A percentile compares a stretch with the other conserved stretches of the same genome.
Evolutionary conservation across 768 basidiomycete species (phyloP).

Genomic region (Suillus americanus): DNA sequence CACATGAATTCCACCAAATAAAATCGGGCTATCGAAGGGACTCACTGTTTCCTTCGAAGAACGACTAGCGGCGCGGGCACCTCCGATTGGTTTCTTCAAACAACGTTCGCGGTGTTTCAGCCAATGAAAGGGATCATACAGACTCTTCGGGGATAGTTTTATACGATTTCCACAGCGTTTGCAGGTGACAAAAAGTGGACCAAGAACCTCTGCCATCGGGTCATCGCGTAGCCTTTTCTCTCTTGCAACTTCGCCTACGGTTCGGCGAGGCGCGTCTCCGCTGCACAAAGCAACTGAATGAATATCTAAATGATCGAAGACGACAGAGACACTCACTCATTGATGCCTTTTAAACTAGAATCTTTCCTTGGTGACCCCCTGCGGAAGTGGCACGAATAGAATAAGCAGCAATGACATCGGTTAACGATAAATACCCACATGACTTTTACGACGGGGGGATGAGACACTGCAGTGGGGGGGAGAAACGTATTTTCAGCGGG

Average conservation of each 20-base stretch:
- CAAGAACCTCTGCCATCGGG: constrained; percentile 50
- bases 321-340: constrained; percentile 19
- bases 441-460: not conserved
- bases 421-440: constrained; percentile 3
- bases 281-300: constrained; percentile 17
- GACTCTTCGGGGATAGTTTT: constrained; percentile 67
- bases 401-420: constrained; percentile 8
- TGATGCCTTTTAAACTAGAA: constrained; percentile 19
- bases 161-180: constrained; percentile 54
- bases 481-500: not conserved
- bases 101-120: constrained; percentile 61
- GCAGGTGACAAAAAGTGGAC: constrained; percentile 54
- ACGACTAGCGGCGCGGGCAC: constrained; percentile 15
- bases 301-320: constrained; percentile 5
- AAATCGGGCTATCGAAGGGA: not conserved
- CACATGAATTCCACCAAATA: not conserved
- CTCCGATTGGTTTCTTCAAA: constrained; percentile 41
- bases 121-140: constrained; percentile 70
- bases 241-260: constrained; percentile 45
- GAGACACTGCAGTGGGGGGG: constrained; percentile 2
- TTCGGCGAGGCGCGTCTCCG: constrained; percentile 31
- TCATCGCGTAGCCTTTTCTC: constrained; percentile 54
- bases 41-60: constrained; percentile 26
- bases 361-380: constrained; percentile 28
- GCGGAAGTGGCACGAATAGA: constrained; percentile 20